Conservation (phyloP, 108 stramenopile genomes). For the Aurantiochytrium sp. region DNA sequence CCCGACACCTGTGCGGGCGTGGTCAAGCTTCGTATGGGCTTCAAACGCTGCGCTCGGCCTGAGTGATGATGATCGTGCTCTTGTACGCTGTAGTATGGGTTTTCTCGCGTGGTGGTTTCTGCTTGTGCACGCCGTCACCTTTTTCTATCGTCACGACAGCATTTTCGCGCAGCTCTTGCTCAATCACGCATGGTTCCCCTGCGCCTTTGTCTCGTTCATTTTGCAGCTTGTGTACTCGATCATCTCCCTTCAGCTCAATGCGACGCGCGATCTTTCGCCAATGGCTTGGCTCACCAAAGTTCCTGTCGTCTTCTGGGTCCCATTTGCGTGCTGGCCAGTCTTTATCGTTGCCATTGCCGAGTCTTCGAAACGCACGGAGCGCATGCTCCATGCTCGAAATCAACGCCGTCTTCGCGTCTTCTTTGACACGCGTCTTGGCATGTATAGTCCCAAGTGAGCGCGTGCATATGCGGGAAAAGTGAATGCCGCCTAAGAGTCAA, state of each 20-base stretch:
- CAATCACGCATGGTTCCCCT: background rate
- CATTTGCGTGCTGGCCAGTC: background rate
- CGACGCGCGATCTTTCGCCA: background rate
- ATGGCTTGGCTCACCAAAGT: background rate
- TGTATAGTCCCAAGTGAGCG: background rate
- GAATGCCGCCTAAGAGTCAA: background rate
- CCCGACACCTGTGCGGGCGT: background rate
- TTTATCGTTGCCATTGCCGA: background rate
- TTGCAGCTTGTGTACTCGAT: background rate
- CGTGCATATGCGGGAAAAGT: background rate
- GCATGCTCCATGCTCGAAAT: background rate
- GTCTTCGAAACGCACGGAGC: background rate
- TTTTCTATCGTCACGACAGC: background rate
- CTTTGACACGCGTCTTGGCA: slow-evolving; percentile 5
- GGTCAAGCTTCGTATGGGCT: background rate
- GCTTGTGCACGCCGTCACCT: background rate
- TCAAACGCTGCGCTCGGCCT: background rate
- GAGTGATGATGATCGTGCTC: background rate
- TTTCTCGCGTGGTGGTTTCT: background rate
- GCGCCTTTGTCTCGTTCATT: background rate
- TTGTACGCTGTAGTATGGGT: background rate
- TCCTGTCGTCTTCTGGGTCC: background rate
- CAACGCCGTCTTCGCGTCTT: background rate
- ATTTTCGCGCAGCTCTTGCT: background rate
- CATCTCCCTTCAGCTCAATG: background rate